Evolutionary conservation across 2,329 filamentous ascomycete genomes (phyloP).

Genomic region (Alternaria tenuissima): DNA sequence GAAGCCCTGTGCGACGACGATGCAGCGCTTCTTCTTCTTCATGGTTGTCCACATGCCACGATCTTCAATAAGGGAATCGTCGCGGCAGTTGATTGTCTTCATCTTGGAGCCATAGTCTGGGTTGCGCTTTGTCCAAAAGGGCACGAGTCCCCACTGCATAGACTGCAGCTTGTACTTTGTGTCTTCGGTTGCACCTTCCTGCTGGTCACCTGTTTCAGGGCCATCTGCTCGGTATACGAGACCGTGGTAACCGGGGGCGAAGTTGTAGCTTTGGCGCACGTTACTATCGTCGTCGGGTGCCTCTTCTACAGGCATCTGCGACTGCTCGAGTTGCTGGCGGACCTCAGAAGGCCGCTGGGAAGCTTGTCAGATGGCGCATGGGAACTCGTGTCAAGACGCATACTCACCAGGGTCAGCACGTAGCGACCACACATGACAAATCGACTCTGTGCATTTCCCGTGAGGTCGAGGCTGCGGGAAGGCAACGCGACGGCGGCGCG

Average conservation of each 20-base stretch:
- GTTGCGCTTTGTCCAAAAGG: constrained; percentile 89
- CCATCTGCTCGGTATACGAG: constrained; percentile 83
- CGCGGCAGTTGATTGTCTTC: constrained; percentile 94
- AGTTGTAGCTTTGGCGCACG: constrained; percentile 84
- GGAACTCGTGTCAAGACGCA: not conserved
- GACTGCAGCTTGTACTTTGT: constrained; percentile 82
- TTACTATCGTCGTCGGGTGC: constrained; percentile 72
- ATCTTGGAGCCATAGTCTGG: constrained; percentile 80
- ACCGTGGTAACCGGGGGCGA: constrained; percentile 86
- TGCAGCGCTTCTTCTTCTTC: constrained; percentile 87
- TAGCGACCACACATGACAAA: constrained; percentile 74
- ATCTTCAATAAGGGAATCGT: constrained; percentile 79
- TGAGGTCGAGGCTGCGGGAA: too few species aligned
- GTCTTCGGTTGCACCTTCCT: constrained; percentile 36
- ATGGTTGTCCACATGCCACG: constrained; percentile 91
- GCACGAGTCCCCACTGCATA: constrained; percentile 96
- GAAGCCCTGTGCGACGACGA: constrained; percentile 90
- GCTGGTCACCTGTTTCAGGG: constrained; percentile 63
- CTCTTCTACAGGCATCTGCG: constrained; percentile 76
- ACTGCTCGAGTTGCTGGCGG: constrained; percentile 74
- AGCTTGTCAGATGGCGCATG: constrained; percentile 18
- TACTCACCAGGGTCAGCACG: constrained; percentile 66
- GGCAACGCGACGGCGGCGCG: not conserved
- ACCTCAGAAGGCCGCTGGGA: constrained; percentile 77
- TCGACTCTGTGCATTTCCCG: constrained; percentile 28